Conservation (phyloP, 2,329 filamentous ascomycete genomes). For the Colletotrichum aenigma region DNA sequence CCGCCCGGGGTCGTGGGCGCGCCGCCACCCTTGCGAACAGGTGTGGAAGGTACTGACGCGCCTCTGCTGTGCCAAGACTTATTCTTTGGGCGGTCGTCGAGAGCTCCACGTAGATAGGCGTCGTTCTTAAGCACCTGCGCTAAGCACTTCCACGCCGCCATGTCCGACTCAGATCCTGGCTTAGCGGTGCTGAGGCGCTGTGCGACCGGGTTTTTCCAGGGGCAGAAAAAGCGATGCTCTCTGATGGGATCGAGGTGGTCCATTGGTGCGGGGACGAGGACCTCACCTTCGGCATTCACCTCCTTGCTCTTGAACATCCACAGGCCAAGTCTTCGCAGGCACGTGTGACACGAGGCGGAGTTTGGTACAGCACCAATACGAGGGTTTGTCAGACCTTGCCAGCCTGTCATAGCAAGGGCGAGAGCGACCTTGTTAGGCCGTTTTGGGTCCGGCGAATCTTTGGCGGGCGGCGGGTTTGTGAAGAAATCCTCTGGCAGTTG, state of each 20-base stretch:
- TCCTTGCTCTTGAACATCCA: slow-evolving; percentile 91
- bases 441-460: slow-evolving; percentile 12
- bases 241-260: slow-evolving; percentile 69
- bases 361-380: slow-evolving; percentile 68
- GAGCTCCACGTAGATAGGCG: slow-evolving; percentile 49
- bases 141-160: slow-evolving; percentile 61
- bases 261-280: slow-evolving; percentile 66
- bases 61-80: slow-evolving; percentile 18
- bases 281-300: slow-evolving; percentile 56
- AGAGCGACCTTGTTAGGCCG: slow-evolving; percentile 66
- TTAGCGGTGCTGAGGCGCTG: slow-evolving; percentile 53
- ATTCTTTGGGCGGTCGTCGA: slow-evolving; percentile 22
- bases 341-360: slow-evolving; percentile 81
- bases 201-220: slow-evolving; percentile 71
- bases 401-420: slow-evolving; percentile 73
- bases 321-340: slow-evolving; percentile 84
- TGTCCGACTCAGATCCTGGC: slow-evolving; percentile 36
- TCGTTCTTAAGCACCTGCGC: slow-evolving; percentile 62
- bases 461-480: slow-evolving; percentile 39
- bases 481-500: slow-evolving; percentile 63
- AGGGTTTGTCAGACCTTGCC: slow-evolving; percentile 68
- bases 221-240: slow-evolving; percentile 84
- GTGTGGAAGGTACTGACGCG: slow-evolving; percentile 12
- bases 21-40: slow-evolving; percentile 3
- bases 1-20: slow-evolving; percentile 15